Evolutionary conservation across 441 rosid genomes (phyloP).

Genomic region (Croton laevigatus): DNA sequence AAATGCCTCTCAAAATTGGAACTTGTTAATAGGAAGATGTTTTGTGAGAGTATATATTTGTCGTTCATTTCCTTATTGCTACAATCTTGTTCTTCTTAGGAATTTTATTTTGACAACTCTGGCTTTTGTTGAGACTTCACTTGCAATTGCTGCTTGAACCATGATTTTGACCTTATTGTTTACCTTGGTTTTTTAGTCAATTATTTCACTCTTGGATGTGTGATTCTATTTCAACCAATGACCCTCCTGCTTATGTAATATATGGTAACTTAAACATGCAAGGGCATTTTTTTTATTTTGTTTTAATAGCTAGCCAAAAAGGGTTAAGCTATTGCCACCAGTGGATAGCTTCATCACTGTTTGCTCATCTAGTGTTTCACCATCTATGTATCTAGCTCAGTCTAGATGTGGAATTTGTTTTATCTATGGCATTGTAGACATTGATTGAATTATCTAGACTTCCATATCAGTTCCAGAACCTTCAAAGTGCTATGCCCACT

Average conservation of each 20-base stretch:
- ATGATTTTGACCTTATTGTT: neutral
- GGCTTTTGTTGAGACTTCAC: neutral
- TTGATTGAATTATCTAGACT: neutral
- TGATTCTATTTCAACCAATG: neutral
- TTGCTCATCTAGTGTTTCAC: neutral
- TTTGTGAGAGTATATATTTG: neutral
- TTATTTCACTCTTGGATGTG: neutral
- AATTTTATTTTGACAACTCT: neutral
- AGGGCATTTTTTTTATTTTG: neutral
- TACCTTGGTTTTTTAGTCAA: too few relatives aligned
- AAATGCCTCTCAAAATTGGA: neutral
- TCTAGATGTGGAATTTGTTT: neutral
- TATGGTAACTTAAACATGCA: neutral
- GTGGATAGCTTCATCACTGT: neutral
- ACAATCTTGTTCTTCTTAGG: neutral
- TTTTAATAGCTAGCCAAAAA: neutral
- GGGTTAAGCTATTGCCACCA: neutral
- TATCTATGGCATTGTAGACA: neutral
- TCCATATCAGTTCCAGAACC: neutral
- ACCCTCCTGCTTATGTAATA: neutral
- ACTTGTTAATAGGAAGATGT: neutral
- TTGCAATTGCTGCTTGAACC: neutral
- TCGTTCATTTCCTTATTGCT: neutral
- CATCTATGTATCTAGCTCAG: too few relatives aligned
- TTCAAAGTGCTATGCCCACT: neutral